A percentile compares a stretch with the other conserved stretches of the same genome.
Evolutionary conservation across 352 stramenopile species (phyloP).

Genomic region (Paralagenidium karlingii): DNA sequence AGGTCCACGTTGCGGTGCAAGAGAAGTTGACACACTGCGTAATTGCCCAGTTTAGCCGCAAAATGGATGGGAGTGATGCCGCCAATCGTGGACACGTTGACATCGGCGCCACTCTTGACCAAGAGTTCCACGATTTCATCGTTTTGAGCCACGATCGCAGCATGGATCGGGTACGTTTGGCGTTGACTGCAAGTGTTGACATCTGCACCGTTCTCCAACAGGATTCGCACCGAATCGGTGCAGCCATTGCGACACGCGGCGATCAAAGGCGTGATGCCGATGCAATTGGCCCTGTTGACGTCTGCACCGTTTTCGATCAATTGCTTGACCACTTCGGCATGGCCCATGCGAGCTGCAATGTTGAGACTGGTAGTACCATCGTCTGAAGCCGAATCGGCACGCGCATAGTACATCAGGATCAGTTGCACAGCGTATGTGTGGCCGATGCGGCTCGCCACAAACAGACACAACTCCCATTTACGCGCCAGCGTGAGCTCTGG

Average conservation of each 20-base stretch:
- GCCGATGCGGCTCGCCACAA: constrained; percentile 33
- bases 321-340: constrained; percentile 17
- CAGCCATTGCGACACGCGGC: background rate
- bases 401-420: background rate
- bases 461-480: constrained; percentile 34
- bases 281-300: background rate
- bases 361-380: background rate
- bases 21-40: constrained; percentile 48
- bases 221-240: background rate
- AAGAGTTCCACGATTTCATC: constrained; percentile 55
- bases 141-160: constrained; percentile 7
- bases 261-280: background rate
- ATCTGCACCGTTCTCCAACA: background rate
- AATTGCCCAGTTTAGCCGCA: constrained; percentile 43
- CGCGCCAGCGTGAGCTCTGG: constrained; percentile 27
- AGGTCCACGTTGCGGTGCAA: constrained; percentile 51
- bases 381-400: background rate
- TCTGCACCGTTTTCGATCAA: constrained; percentile 30
- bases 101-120: constrained; percentile 40
- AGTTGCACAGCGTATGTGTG: constrained; percentile 8
- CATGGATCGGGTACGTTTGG: background rate
- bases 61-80: constrained; percentile 74
- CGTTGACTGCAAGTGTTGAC: background rate
- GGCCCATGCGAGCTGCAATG: background rate
- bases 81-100: constrained; percentile 50